phyloP scores from a whole-genome alignment of 2,329 filamentous ascomycete genomes.

The Didymella glomerata region DNA sequence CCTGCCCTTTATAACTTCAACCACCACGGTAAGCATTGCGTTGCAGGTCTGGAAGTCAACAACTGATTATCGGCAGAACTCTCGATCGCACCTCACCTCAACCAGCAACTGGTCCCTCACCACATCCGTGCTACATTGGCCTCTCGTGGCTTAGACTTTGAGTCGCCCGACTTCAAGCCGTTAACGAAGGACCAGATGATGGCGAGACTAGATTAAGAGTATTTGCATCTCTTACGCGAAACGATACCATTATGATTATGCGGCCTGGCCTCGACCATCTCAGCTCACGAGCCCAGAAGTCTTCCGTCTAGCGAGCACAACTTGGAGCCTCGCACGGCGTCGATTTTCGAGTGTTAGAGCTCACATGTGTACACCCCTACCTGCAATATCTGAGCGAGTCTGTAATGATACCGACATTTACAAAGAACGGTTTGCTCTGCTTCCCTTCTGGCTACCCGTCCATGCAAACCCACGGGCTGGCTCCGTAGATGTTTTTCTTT shows the following conservation, averaged over 20 bases:
- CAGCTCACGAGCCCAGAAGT: conserved; percentile 43
- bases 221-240: conserved; percentile 42
- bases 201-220: conserved; percentile 84
- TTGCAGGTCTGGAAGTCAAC: neutral
- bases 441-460: conserved; percentile 44
- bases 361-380: conserved; percentile 47
- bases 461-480: conserved; percentile 40
- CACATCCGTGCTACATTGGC: conserved; percentile 80
- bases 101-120: conserved; percentile 83
- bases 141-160: conserved; percentile 85
- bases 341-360: conserved; percentile 45
- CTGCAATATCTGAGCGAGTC: conserved; percentile 50
- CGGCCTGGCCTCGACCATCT: conserved; percentile 48
- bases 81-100: conserved; percentile 90
- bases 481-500: conserved; percentile 47
- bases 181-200: conserved; percentile 96
- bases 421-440: conserved; percentile 48
- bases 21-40: conserved; percentile 76
- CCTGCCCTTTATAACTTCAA: conserved; percentile 93
- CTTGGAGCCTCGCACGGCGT: conserved; percentile 49
- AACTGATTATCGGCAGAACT: conserved; percentile 70
- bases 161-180: conserved; percentile 80
- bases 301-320: conserved; percentile 45
- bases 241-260: conserved; percentile 53
- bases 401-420: conserved; percentile 52